Evolutionary conservation across 2,329 filamentous ascomycete species (phyloP).

Genomic region (Fonsecaea nubica): DNA sequence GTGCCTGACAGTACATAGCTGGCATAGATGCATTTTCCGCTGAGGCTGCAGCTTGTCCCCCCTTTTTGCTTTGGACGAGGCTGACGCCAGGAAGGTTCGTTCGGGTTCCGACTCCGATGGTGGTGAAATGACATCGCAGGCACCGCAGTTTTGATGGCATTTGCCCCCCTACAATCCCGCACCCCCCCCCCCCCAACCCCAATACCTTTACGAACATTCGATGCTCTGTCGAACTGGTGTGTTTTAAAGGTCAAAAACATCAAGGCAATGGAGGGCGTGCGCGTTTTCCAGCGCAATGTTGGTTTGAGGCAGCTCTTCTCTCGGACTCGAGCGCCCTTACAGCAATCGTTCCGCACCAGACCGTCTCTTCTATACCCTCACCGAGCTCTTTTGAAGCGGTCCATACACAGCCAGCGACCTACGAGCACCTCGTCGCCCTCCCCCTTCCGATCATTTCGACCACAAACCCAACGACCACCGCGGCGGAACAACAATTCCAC

Average conservation of each 20-base stretch:
- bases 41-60: background rate
- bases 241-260: background rate
- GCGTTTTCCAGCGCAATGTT: slow-evolving; percentile 23
- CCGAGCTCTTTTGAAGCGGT: slow-evolving; percentile 19
- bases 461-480: background rate
- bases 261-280: slow-evolving; percentile 34
- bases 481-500: slow-evolving; percentile 13
- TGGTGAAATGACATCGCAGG: slow-evolving; percentile 6
- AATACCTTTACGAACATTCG: background rate
- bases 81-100: background rate
- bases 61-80: background rate
- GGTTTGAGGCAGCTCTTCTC: slow-evolving; percentile 21
- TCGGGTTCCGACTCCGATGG: slow-evolving; percentile 6
- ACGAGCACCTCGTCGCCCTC: slow-evolving; percentile 16
- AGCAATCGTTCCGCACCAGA: slow-evolving; percentile 35
- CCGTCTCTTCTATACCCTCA: slow-evolving; percentile 8
- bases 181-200: too few species aligned
- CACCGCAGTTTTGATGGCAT: background rate
- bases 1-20: background rate
- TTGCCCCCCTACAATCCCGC: background rate
- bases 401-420: slow-evolving; percentile 21
- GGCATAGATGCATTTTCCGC: background rate
- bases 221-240: background rate
- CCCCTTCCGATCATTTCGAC: slow-evolving; percentile 18
- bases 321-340: slow-evolving; percentile 23